Base-by-base conservation (phyloP, 2,329 filamentous ascomycete genomes). In the Cladosporium sp. region DNA sequence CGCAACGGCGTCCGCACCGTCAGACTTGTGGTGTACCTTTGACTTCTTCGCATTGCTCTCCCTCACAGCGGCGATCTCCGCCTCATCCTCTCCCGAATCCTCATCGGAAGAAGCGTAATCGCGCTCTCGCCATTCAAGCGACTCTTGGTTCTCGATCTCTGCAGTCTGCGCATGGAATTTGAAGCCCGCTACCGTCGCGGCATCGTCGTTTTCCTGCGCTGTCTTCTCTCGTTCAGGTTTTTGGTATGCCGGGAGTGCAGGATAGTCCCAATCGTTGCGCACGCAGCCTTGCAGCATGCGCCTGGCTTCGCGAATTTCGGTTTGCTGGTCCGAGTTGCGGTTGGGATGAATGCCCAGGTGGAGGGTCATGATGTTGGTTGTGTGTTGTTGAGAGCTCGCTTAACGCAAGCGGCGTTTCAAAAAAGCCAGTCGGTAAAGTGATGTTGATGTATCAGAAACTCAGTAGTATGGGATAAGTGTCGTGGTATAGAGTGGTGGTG, bases 261-360 rank as follows among this genome's bases (percentile, higher is more conserved):
- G 71, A 51, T 69, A 75, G 32, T 66, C 56, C 73, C 73, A 76
- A 61, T 76, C 72, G 55, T 65, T 66, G 55, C 70, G 68, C 16
- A 74, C 62, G 49, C 63, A 66, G 33, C 71, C 68, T 38, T 65
- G 62, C 51, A 75, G 66, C 55, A 68, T 64, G 39, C 68, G 65
- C 36, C 67, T 67, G 19, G 72, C 69, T 30, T 70, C 67, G 42
- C 72, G 64, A 20, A 70, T 58, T 36, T 72, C 70, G n/a, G 64
- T 59, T 52, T 69, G 68, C 42, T 52, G 46, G 33, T 63, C 57
- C 8, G 53, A 33, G 27, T 11, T 51, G 19, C 55, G 54, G 43
- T 61, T 56, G 41, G 60, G 59, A 18, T 60, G 56, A 7, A 63
- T 47, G 49, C 55, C 56, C 9, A 60, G 53, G 39, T 62, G 59